These are phyloP conservation scores for Dictyostelium brefeldianum DNA, from an alignment of 78 protist genomes.

Conservation along the genomic window DNA sequence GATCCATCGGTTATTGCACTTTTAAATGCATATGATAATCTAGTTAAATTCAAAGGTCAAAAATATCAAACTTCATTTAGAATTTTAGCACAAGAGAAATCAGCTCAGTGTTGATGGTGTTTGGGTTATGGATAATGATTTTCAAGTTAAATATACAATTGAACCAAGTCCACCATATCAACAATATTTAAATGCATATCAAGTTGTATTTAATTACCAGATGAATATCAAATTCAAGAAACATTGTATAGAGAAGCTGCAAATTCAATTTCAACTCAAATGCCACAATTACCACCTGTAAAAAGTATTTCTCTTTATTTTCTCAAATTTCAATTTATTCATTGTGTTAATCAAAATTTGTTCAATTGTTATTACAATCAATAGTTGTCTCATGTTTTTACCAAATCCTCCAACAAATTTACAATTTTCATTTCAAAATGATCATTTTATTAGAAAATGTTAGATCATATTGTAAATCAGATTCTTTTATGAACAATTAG, in stretches of 20 bases:
- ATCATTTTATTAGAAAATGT: neutral
- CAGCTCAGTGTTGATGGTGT: constrained; percentile 13
- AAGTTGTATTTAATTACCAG: constrained; percentile 27
- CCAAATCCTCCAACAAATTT: constrained; percentile 44
- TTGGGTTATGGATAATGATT: constrained; percentile 31
- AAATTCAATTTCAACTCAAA: constrained; percentile 13
- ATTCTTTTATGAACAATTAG: neutral
- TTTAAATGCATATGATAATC: neutral
- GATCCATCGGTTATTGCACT: constrained; percentile 2
- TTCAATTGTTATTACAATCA: neutral
- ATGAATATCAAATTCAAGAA: constrained; percentile 29
- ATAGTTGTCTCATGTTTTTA: neutral
- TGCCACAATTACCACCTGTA: constrained; percentile 50
- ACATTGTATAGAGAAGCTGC: constrained; percentile 27
- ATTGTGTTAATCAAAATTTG: constrained; percentile 10
- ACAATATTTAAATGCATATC: constrained; percentile 12
- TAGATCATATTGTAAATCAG: neutral
- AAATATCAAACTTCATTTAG: constrained; percentile 44
- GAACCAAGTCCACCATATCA: constrained; percentile 39
- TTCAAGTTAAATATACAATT: constrained; percentile 22
- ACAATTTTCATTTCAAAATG: constrained; percentile 47
- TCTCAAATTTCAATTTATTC: constrained; percentile 34
- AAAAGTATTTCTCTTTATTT: neutral
- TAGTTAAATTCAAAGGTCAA: neutral
- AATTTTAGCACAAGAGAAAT: constrained; percentile 37